Base-by-base conservation (phyloP, 2,329 filamentous ascomycete genomes). In the Plectosphaerella sp. region DNA sequence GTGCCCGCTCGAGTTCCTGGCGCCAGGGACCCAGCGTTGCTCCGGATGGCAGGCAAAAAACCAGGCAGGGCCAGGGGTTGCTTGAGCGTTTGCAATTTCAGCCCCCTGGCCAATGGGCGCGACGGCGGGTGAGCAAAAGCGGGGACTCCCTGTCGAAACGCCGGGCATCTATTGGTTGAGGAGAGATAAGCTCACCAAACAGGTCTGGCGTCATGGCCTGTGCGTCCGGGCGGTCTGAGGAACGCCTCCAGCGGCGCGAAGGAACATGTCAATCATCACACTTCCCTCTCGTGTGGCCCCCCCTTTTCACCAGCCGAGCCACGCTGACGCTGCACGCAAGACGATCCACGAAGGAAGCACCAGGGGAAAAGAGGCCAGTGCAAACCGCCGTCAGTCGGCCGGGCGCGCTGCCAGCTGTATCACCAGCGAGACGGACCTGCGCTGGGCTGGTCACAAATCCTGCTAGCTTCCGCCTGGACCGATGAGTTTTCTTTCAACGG, bases 1-100 rank as follows among this genome's bases (percentile, higher is more conserved):
- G 5, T 28, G 25, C 25, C 11, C 11, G 8, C 28, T 33, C 28
- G 28, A 12, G 28, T 33, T 33, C 28, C 28, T 33, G 28, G 28
- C 28, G 28, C 28, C 28, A 39, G 36, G 36, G 12, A 16, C 36
- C 36, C 36, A 20, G 15, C 12, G 15, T 20, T 37, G 25, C 37
- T 39, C 22, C 20, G 46, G n/a, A 33, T 25, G 22, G 45, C 25
- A 28, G 35, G 20, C 35, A 48, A 36, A 35, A 20, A 33, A 28
- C 33, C 18, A 15, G 46, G 28, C 46, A 35, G 47, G 33, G 12
- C 12, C 47, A 28, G 22, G 47, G 47, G 14, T 48, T 22, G 47
- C 35, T 24, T 28, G 47, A 25, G 48, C 39, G 48, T 28, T 43
- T 49, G 48, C 48, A 49, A 49, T 49, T 45, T 49, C 47, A 16